Percentiles rank a stretch among this genome's conserved stretches.
Evolutionary conservation across 2,329 filamentous ascomycete species (phyloP).

Genomic region (Didymella pomorum): DNA sequence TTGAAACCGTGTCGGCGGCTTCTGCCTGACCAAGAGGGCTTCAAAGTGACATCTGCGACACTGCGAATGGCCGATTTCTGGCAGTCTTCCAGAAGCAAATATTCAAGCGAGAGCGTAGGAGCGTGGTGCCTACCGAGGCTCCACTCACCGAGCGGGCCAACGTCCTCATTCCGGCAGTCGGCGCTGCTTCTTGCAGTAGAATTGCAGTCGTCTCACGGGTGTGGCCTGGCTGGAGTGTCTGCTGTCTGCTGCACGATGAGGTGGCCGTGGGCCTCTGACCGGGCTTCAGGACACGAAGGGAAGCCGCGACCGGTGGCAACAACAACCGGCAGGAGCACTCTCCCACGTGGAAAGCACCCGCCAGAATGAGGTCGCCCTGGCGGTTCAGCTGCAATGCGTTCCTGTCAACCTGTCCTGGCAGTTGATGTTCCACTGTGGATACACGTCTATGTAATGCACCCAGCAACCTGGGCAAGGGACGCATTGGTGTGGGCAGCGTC

Average conservation of each 20-base stretch:
- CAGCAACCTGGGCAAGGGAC: conserved; percentile 45
- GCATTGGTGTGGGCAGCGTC: conserved; percentile 23
- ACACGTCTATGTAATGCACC: conserved; percentile 27
- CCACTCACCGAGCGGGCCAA: conserved; percentile 34
- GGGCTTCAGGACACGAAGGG: conserved; percentile 15
- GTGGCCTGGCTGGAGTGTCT: conserved; percentile 10
- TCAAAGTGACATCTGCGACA: conserved; percentile 22
- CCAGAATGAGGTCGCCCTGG: conserved; percentile 11
- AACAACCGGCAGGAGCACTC: conserved; percentile 5
- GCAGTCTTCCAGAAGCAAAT: conserved; percentile 34
- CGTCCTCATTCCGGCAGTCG: conserved; percentile 32
- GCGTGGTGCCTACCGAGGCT: conserved; percentile 25
- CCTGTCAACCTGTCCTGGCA: conserved; percentile 13
- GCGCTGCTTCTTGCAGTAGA: conserved; percentile 14
- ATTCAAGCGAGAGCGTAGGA: conserved; percentile 29
- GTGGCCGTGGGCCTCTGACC: conserved; percentile 1
- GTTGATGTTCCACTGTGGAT: conserved; percentile 23
- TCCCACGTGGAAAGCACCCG: conserved; percentile 22
- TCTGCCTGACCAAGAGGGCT: conserved; percentile 16
- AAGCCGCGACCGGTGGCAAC: conserved; percentile 14
- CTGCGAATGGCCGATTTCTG: conserved; percentile 26
- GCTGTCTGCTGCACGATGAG: conserved; percentile 4
- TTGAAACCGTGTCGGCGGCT: conserved; percentile 24
- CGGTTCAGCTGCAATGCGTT: conserved; percentile 11
- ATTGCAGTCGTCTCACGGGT: conserved; percentile 4